Base-by-base conservation (phyloP, 176 grass and related monocot species). In the Eragrostis nindensis region DNA sequence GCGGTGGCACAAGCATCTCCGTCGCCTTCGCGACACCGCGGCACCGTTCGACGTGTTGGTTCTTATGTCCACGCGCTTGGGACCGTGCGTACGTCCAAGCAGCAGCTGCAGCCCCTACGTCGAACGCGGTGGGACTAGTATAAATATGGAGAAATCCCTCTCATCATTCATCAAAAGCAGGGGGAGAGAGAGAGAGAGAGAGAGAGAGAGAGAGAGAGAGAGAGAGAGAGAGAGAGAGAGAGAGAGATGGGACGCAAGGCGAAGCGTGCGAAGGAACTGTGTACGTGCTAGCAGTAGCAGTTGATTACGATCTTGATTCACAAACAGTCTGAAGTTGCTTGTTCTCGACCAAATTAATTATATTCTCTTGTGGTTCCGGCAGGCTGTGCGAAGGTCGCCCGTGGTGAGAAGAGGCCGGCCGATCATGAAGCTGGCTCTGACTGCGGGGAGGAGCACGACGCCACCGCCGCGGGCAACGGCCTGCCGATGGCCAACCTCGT, bases 401-500 rank as follows among this genome's bases (percentile, higher is more conserved):
- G 39, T 43, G 53, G 69, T 4, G 74, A 1, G 14, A 49, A 83
- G 57, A 25, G 11, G 40, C 5, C 5, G 11, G 45, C 14, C 14
- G 24, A 36, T 36, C 32, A 36, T 36, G 32, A 7, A n/a, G n/a
- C n/a, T n/a, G n/a, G 29, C 55, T 29, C 29, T 1, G 74, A 27
- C 22, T n/a, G n/a, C 22, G 24, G 2, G 9, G 59, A 8, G 0
- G 32, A 26, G 32, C 32, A 36, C 32, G 7, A 40, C 1, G 19
- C 7, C 18, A 4, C 65, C n/a, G 2, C 14, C 6, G 25, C 38
- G 32, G 5, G 21, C 27, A 50, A 21, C 36, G 25, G 48, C 38
- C 68, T 97, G 59, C 91, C 94, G 25, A 87, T 94, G 82, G 74
- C 88, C 2, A 89, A 91, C 70, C 67, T 97, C 11, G 73, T 86